These are phyloP conservation scores for Cyanophora paradoxa DNA, from an alignment of 78 protist genomes.

Conservation along the genomic window DNA sequence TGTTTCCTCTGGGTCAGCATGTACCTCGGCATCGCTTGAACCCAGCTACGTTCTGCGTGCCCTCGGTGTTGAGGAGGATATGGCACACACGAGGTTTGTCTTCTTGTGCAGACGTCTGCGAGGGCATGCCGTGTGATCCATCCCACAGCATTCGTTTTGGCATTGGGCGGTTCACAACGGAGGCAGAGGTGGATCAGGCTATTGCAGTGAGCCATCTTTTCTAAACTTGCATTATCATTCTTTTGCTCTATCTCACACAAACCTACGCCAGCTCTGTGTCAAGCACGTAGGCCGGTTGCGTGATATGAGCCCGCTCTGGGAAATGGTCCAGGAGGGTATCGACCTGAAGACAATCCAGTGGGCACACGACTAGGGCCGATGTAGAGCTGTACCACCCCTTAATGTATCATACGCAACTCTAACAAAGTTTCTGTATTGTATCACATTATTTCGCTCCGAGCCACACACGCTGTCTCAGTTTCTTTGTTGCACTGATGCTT, in stretches of 20 bases:
- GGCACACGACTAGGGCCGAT: constrained; percentile 1
- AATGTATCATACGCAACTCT: too few species aligned
- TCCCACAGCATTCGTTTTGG: constrained; percentile 94
- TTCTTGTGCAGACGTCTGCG: too few species aligned
- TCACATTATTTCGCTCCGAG: too few species aligned
- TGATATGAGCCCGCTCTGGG: constrained; percentile 93
- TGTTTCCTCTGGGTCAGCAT: constrained; percentile 86
- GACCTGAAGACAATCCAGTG: constrained; percentile 75
- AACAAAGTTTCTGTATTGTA: too few species aligned
- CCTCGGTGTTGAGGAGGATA: constrained; percentile 75
- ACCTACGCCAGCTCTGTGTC: background rate
- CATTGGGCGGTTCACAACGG: constrained; percentile 77
- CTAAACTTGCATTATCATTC: too few species aligned
- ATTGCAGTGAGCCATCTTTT: too few species aligned
- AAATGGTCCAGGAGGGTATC: constrained; percentile 91
- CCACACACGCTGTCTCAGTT: too few species aligned
- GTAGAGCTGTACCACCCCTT: too few species aligned
- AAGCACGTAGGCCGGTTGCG: constrained; percentile 78
- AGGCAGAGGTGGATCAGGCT: constrained; percentile 43
- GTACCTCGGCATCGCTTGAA: constrained; percentile 88
- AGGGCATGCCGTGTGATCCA: too few species aligned
- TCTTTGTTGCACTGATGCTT: too few species aligned
- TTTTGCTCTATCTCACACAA: background rate
- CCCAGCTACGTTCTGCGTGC: constrained; percentile 95
- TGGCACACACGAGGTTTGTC: constrained; percentile 96